Percentiles rank a stretch among this genome's conserved stretches.
Conservation (phyloP, 2,329 filamentous ascomycete species). For the Fusarium humuli region DNA sequence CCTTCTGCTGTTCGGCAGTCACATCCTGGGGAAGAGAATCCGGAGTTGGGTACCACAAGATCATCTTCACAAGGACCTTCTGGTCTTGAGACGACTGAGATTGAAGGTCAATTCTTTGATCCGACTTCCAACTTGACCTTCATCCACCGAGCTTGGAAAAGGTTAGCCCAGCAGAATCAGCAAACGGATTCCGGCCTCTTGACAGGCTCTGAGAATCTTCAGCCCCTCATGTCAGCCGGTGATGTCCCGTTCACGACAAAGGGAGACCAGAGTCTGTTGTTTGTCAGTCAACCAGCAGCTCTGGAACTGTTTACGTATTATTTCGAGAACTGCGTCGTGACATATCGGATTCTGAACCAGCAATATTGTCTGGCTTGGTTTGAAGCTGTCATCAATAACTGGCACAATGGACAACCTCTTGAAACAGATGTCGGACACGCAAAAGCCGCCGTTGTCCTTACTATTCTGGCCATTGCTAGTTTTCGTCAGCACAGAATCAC, state of each 20-base stretch:
- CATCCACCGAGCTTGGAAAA: constrained; percentile 63
- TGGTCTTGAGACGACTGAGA: constrained; percentile 61
- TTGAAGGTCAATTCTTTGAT: constrained; percentile 65
- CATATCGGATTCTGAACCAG: constrained; percentile 68
- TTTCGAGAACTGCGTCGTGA: constrained; percentile 70
- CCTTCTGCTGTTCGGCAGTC: constrained; percentile 14
- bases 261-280: constrained; percentile 48
- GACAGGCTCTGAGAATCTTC: constrained; percentile 48
- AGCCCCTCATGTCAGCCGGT: constrained; percentile 58
- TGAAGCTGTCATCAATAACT: constrained; percentile 53
- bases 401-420: constrained; percentile 52
- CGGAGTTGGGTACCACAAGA: background rate
- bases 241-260: constrained; percentile 60
- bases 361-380: constrained; percentile 64
- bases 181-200: constrained; percentile 35
- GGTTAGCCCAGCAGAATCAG: constrained; percentile 58
- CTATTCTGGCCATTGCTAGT: constrained; percentile 60
- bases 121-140: constrained; percentile 65
- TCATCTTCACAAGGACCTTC: constrained; percentile 51
- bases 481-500: constrained; percentile 36
- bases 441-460: constrained; percentile 60
- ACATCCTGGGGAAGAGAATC: background rate
- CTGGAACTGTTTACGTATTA: constrained; percentile 61
- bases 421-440: constrained; percentile 56
- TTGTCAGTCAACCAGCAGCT: constrained; percentile 54